Base-by-base conservation (phyloP, 257 asterid genomes). In the Leptodermis oblonga region DNA sequence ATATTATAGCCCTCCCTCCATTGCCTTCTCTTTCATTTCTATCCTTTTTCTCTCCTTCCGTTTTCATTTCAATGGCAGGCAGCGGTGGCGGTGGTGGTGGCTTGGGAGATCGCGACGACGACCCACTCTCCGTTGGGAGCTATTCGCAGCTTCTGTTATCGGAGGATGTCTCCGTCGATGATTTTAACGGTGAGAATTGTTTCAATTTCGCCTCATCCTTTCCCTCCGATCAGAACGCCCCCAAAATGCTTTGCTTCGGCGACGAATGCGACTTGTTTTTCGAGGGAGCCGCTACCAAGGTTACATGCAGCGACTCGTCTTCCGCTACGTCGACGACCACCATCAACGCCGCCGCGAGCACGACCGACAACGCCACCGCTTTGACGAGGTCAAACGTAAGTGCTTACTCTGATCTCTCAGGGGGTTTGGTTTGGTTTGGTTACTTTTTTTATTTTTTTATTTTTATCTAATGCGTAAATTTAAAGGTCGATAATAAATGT, bases 171-270 rank as follows among this genome's bases (percentile, higher is more conserved):
- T n/a, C n/a, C n/a, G 86, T 81, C 0, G 91, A 85, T 10, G 89
- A 76, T 2, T 70, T 77, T 33, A 74, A 70, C 45, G 76, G 80
- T 41, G 70, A 62, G 45, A 82, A 72, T 26, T 58, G 78, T 61
- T 83, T 85, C 77, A 68, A 62, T 69, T 77, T 64, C 37, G 26
- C 74, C 64, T 64, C 85, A 11, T 28, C 83, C 0, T 70, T 74
- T 10, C 48, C 85, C 1, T 37, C 74, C 2, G 74, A 64, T 31
- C 37, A 13, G 0, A 56, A 59, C 42, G 7, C 86, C 23, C 86
- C 87, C 3, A 89, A 77, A 72, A 84, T 89, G 90, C 86, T 89
- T 5, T 81, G 92, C 37, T 92, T 92, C 68, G 96, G 87, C 34
- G 88, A 78, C 22, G 91, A 79, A 33, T 20, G n/a, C 53, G 69